Conservation (phyloP, 2,329 filamentous ascomycete species). For the Aureobasidium lini region DNA sequence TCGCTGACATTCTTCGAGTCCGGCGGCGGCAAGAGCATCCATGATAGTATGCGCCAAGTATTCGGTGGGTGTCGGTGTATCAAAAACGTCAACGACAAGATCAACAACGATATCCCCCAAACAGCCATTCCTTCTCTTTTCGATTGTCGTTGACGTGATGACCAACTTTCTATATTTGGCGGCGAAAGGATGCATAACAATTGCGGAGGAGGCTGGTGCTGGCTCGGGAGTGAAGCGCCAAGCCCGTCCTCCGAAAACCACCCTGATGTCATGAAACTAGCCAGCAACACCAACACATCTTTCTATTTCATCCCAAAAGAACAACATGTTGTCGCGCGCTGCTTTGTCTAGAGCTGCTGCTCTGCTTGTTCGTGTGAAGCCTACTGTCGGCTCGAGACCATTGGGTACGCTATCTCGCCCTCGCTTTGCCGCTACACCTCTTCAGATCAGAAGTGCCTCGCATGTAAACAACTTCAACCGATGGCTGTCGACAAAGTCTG, state of each 20-base stretch:
- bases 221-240: not conserved
- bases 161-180: not conserved
- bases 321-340: conserved; percentile 7
- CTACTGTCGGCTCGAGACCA: conserved; percentile 9
- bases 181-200: not conserved
- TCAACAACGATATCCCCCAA: conserved; percentile 31
- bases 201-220: not conserved
- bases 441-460: conserved; percentile 19
- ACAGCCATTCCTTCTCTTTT: conserved; percentile 31
- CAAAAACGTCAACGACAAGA: conserved; percentile 34
- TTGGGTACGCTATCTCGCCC: conserved; percentile 17
- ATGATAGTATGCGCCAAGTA: conserved; percentile 27
- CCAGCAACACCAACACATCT: not conserved
- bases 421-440: not conserved
- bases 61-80: conserved; percentile 33
- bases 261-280: conserved; percentile 7
- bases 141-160: not conserved
- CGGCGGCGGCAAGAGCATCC: conserved; percentile 19
- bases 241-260: conserved; percentile 1
- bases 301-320: not conserved
- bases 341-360: conserved; percentile 18
- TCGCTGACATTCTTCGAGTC: not conserved
- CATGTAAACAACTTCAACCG: conserved; percentile 20
- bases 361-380: conserved; percentile 16
- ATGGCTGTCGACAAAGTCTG: conserved; percentile 24